Base-by-base conservation (phyloP, 2,329 filamentous ascomycete genomes). In the Ophiocordyceps polyrhachis-furcata region DNA sequence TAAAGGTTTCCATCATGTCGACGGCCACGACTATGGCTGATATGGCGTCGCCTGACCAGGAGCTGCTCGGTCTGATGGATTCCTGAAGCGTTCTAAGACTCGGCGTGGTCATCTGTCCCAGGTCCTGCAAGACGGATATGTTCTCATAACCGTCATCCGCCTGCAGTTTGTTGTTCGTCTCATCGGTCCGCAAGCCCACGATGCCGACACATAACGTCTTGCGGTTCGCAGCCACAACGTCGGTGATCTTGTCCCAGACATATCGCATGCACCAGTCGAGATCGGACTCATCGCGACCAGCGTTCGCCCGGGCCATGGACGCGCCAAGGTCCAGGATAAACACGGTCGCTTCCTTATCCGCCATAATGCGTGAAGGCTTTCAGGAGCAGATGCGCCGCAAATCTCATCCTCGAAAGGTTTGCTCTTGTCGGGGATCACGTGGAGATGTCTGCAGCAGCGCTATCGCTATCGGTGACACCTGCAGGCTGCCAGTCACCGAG, bases 241-340 rank as follows among this genome's bases (percentile, higher is more conserved):
- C 79, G 20, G 75, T 76, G 40, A 81, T 74, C 58, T 84, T 91
- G 68, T 96, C 89, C 88, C 89, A 98, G 43, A 96, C 74, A 63
- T 94, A 98, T 49, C 77, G 76, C 76, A 96, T 79, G 42, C 78
- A 76, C 77, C 81, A 98, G 48, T 95, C 85, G 17, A 98, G 73
- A 58, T 96, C 83, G 3, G 81, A 81, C 58, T 89, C 75, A 19
- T 67, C 58, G 51, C 91, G 78, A 23, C 81, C 85, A 63, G 76
- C 71, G 53, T 77, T 74, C 53, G 69, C 73, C 57, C 82, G 69
- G 47, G 71, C 81, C 83, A 93, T 95, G n/a, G 88, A 83, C 55
- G 67, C 69, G 47, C 87, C 88, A 21, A 95, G 69, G 63, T 98
- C 91, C 48, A 98, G 65, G 53, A 98, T 81, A 61, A 91, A 98